phyloP scores from a whole-genome alignment of 352 stramenopile genomes.

The Phytophthora pini region DNA sequence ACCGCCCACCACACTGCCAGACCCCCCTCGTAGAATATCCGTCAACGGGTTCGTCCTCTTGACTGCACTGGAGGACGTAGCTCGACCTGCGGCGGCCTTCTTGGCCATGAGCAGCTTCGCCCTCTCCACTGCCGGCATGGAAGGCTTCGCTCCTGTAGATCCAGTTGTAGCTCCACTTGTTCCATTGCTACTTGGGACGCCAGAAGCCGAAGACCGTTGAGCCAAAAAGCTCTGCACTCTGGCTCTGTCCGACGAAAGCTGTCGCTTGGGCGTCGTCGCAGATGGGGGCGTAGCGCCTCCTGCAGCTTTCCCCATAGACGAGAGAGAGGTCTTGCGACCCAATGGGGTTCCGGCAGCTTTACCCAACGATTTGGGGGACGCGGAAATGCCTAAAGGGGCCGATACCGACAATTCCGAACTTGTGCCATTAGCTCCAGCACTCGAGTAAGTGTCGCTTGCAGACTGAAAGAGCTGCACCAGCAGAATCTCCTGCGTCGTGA shows the following conservation, averaged over 20 bases:
- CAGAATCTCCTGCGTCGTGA: slow-evolving; percentile 82
- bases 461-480: slow-evolving; percentile 72
- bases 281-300: slow-evolving; percentile 24
- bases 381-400: slow-evolving; percentile 4
- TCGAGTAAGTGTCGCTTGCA: slow-evolving; percentile 15
- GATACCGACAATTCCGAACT: slow-evolving; percentile 21
- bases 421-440: slow-evolving; percentile 3
- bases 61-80: slow-evolving; percentile 39
- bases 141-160: slow-evolving; percentile 29
- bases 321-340: slow-evolving; percentile 30
- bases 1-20: slow-evolving; percentile 69
- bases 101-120: slow-evolving; percentile 84
- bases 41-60: slow-evolving; percentile 82
- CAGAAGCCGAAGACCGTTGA: slow-evolving; percentile 42
- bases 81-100: slow-evolving; percentile 47
- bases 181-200: slow-evolving; percentile 12
- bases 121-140: slow-evolving; percentile 71
- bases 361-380: slow-evolving; percentile 17
- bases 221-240: slow-evolving; percentile 72
- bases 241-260: slow-evolving; percentile 58
- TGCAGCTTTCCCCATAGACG: slow-evolving; percentile 14
- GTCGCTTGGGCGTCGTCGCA: slow-evolving; percentile 55
- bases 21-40: slow-evolving; percentile 76
- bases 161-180: neutral
- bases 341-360: slow-evolving; percentile 3